These are phyloP conservation scores for Arthrocladium fulminans DNA, from an alignment of 2,329 filamentous ascomycete genomes.

Conservation along the genomic window DNA sequence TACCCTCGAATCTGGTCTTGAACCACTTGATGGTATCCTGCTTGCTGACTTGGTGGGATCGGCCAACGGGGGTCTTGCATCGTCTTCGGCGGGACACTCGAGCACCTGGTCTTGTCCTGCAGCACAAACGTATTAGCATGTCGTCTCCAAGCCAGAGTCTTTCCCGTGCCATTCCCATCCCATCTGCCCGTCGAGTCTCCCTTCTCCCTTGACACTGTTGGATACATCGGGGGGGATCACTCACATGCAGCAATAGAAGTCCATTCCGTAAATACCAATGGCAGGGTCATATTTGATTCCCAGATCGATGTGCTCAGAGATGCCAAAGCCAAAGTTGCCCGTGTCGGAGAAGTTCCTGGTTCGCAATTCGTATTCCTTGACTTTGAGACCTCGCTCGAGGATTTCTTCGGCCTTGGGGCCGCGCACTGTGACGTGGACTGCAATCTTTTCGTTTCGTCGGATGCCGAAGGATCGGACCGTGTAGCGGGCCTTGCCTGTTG, in stretches of 20 bases:
- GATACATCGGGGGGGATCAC: constrained; percentile 27
- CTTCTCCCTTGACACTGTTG: not conserved
- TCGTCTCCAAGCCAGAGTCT: not conserved
- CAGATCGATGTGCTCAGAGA: constrained; percentile 99
- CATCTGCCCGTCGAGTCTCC: not conserved
- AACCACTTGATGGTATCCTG: constrained; percentile 97
- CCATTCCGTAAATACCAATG: constrained; percentile 99
- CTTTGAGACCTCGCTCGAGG: constrained; percentile 99
- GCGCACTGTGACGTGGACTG: constrained; percentile 98
- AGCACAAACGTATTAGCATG: constrained; percentile 25
- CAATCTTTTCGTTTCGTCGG: constrained; percentile 99
- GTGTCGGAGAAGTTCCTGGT: constrained; percentile 99
- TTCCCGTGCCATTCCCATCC: not conserved
- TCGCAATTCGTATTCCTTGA: constrained; percentile 99
- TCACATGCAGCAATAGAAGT: constrained; percentile 99
- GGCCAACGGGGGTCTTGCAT: constrained; percentile 74
- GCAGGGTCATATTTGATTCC: constrained; percentile 99
- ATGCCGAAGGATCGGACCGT: constrained; percentile 99
- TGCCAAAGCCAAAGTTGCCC: constrained; percentile 99
- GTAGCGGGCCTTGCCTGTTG: constrained; percentile 94
- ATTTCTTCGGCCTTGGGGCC: constrained; percentile 99
- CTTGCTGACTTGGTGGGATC: constrained; percentile 87
- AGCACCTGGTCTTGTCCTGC: constrained; percentile 88
- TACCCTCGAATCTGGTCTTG: constrained; percentile 93
- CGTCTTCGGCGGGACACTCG: constrained; percentile 93